Evolutionary conservation across 78 protist species (phyloP).

Genomic region (Tieghemostelium lacteum): DNA sequence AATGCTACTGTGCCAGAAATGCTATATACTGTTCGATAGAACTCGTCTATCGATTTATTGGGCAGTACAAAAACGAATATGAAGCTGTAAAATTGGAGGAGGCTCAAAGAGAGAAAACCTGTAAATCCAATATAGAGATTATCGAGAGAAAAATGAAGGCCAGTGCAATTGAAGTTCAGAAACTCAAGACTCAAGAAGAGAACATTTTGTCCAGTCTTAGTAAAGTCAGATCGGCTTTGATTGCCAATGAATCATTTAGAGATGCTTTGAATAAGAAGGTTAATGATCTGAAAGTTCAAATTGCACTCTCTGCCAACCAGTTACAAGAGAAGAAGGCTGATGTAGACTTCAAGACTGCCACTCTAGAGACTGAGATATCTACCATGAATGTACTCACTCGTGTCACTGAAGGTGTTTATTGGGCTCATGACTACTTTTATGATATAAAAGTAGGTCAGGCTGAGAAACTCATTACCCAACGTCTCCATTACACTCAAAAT

Average conservation of each 20-base stretch:
- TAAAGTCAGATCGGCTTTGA: conserved; percentile 15
- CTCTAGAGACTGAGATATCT: conserved; percentile 46
- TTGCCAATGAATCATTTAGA: conserved; percentile 18
- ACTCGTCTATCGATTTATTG: conserved; percentile 15
- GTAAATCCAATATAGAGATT: background rate
- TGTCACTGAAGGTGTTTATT: conserved; percentile 44
- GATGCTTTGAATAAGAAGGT: conserved; percentile 29
- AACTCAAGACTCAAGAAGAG: conserved; percentile 47
- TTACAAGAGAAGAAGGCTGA: conserved; percentile 17
- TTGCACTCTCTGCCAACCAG: conserved; percentile 7
- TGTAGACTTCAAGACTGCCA: background rate
- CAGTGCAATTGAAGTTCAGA: conserved; percentile 6
- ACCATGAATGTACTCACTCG: conserved; percentile 12
- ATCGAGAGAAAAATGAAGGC: conserved; percentile 30
- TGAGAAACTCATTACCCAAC: conserved; percentile 35
- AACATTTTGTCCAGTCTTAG: conserved; percentile 4
- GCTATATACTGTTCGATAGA: conserved; percentile 35
- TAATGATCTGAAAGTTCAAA: conserved; percentile 29
- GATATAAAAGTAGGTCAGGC: conserved; percentile 44
- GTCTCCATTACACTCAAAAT: background rate
- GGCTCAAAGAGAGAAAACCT: background rate
- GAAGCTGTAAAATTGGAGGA: conserved; percentile 5
- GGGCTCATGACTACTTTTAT: conserved; percentile 70
- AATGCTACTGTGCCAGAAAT: conserved; percentile 39
- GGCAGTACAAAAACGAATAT: conserved; percentile 4